Base-by-base conservation (phyloP, 805 yeast species). In the Spencermartinsiella europaea region DNA sequence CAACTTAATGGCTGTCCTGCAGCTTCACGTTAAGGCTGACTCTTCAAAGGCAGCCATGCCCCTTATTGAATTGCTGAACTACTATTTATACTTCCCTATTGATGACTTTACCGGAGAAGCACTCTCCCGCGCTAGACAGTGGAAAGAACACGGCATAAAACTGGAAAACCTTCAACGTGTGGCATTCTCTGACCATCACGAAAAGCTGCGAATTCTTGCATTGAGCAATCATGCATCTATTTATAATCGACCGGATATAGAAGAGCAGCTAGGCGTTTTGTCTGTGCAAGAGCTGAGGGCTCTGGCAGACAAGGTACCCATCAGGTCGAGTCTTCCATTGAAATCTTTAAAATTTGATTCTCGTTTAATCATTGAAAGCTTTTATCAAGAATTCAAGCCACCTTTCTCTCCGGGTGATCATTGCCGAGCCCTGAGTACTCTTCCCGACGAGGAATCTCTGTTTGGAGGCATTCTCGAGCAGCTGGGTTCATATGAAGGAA, bases 31-130 rank as follows among this genome's bases (percentile, higher is more conserved):
- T 37, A 5, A 15, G 36, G 27, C 28, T 31, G n/a, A 5, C 21
- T 14, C 7, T 2, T 4, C 31, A 20, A 15, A 15, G 22, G 7
- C 12, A 4, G 19, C 8, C 15, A 2, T 16, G 7, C 10, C 7
- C 7, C 31, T 22, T 17, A 10, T 38, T 12, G 33, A 35, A 3
- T 25, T 47, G 40, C 34, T 49, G 21, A 42, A 40, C 40, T 28
- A 37, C 38, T 65, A 58, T 34, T 34, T 66, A 3, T 47, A 61
- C 35, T 72, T 65, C 50, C 77, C 77, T 2, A 55, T 75, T 15
- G 66, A 73, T 49, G 78, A 73, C 38, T 62, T 66, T 36, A 53
- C 70, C 0, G 75, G 75, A 5, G 57, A 52, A 14, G 37, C 55
- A 4, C 44, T 61, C 3, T 25, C 57, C 1, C 25, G 51, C 2